These are phyloP conservation scores for Ambrosia hybrid DNA, from an alignment of 140 eudicot genomes.

Conservation along the genomic window DNA sequence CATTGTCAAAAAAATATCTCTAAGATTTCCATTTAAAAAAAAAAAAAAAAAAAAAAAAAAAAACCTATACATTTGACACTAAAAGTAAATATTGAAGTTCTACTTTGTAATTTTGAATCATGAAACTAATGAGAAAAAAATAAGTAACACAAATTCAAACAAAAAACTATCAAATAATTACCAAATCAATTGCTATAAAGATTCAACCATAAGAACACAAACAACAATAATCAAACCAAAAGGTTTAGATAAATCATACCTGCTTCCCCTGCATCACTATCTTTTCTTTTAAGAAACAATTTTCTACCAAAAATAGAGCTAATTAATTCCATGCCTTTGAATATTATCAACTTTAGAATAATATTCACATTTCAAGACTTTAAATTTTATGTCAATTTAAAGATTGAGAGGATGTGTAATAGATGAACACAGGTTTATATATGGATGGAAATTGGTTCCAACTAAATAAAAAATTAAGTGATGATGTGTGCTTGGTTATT, in stretches of 20 bases:
- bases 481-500: slow-evolving; percentile 16
- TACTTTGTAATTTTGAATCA: background rate
- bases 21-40: background rate
- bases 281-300: slow-evolving; percentile 57
- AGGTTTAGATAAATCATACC: slow-evolving; percentile 38
- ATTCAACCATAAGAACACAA: background rate
- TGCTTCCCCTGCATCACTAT: slow-evolving; percentile 81
- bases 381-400: background rate
- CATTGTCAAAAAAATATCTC: too few relatives aligned
- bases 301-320: slow-evolving; percentile 38
- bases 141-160: background rate
- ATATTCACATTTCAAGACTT: background rate
- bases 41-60: background rate
- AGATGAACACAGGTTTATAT: background rate
- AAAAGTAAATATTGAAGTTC: slow-evolving; percentile 5
- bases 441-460: slow-evolving; percentile 8
- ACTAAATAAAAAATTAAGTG: background rate
- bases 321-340: slow-evolving; percentile 37
- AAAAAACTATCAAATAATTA: background rate
- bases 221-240: background rate
- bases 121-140: background rate
- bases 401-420: slow-evolving; percentile 10
- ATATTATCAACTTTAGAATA: background rate
- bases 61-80: background rate
- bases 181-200: background rate